These are phyloP conservation scores for Pseudonitzschia multiseries DNA, from an alignment of 108 stramenopile species.

Conservation along the genomic window DNA sequence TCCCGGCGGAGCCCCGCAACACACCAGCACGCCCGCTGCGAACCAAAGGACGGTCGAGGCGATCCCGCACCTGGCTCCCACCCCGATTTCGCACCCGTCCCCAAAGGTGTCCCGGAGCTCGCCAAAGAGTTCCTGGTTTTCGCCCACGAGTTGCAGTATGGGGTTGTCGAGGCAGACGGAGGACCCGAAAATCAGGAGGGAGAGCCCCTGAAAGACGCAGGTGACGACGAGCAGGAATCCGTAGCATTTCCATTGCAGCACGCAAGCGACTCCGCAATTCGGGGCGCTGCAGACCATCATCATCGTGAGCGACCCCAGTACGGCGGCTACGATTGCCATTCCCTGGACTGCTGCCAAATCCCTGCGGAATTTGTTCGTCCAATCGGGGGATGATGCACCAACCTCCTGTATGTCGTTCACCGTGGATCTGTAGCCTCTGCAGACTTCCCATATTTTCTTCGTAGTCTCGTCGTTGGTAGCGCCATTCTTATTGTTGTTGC, in stretches of 20 bases:
- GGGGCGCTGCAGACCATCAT: neutral
- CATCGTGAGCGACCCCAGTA: neutral
- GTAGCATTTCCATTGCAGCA: constrained; percentile 3
- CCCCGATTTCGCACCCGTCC: neutral
- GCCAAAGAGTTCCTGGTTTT: neutral
- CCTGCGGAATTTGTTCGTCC: neutral
- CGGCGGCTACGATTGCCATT: neutral
- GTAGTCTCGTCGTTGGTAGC: neutral
- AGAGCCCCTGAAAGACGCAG: neutral
- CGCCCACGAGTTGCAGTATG: neutral
- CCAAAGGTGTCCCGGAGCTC: neutral
- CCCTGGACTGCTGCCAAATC: neutral
- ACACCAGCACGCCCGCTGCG: neutral
- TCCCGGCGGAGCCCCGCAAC: neutral
- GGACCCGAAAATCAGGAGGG: neutral
- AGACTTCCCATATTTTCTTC: neutral
- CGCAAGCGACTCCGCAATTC: neutral
- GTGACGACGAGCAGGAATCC: neutral
- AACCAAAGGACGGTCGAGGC: constrained; percentile 5
- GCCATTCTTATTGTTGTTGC: neutral
- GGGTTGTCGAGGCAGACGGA: neutral
- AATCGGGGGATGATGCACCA: neutral
- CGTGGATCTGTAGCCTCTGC: neutral
- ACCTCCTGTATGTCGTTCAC: neutral
- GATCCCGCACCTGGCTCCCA: neutral